phyloP scores from a whole-genome alignment of 2,329 filamentous ascomycete species.

The Arthrobotrys entomopaga region DNA sequence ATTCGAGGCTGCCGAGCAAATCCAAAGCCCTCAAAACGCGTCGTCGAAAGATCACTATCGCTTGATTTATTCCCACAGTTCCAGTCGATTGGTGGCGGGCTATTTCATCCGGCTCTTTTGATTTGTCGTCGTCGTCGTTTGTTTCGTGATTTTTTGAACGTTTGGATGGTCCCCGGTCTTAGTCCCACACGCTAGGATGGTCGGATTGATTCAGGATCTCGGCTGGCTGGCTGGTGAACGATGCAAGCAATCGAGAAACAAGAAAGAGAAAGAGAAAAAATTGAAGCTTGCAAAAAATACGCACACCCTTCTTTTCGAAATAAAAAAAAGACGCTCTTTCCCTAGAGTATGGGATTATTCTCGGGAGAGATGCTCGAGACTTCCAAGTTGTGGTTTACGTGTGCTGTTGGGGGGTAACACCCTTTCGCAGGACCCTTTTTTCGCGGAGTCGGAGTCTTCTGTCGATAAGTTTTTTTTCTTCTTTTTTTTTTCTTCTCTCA shows the following conservation, averaged over 20 bases:
- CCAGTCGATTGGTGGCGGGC: too few species aligned
- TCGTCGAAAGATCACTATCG: slow-evolving; percentile 35
- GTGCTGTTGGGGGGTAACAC: slow-evolving; percentile 24
- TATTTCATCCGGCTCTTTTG: not conserved
- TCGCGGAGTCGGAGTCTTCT: slow-evolving; percentile 5
- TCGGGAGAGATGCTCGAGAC: too few species aligned
- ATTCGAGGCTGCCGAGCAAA: slow-evolving; percentile 27
- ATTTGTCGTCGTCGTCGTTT: slow-evolving; percentile 10
- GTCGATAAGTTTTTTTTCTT: not conserved
- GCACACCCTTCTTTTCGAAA: too few species aligned
- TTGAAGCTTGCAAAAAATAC: too few species aligned
- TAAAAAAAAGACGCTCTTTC: too few species aligned
- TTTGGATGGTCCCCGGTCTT: too few species aligned
- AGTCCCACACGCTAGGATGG: not conserved
- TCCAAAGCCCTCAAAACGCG: slow-evolving; percentile 46
- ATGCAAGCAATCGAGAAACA: not conserved
- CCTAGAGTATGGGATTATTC: too few species aligned
- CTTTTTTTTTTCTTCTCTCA: not conserved
- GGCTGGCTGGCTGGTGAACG: not conserved
- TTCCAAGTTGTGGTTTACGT: slow-evolving; percentile 24
- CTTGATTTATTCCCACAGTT: slow-evolving; percentile 3
- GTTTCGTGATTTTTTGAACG: not conserved
- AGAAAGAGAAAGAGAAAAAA: too few species aligned
- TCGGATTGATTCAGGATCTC: not conserved
- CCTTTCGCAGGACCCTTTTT: not conserved